These are phyloP conservation scores for Talaromyces sp. DNA, from an alignment of 2,329 filamentous ascomycete genomes.

Conservation along the genomic window DNA sequence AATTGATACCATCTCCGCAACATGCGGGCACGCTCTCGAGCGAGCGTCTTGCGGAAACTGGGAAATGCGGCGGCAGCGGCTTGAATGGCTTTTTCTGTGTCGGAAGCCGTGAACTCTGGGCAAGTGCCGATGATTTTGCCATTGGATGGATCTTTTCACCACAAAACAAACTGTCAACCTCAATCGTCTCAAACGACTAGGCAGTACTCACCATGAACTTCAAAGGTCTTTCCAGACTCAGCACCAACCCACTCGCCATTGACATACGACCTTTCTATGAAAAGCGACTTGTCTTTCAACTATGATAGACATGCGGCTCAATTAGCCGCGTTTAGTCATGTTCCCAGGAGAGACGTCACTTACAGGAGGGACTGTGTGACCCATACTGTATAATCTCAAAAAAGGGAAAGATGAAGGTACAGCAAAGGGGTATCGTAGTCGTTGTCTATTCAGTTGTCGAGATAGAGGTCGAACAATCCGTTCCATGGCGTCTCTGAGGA, in stretches of 20 bases:
- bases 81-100: conserved; percentile 77
- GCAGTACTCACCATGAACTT: conserved; percentile 63
- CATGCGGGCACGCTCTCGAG: conserved; percentile 60
- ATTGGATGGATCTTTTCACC: conserved; percentile 70
- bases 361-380: conserved; percentile 43
- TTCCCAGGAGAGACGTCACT: conserved; percentile 18
- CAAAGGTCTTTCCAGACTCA: conserved; percentile 85
- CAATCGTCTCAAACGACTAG: not conserved
- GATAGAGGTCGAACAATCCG: conserved; percentile 36
- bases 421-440: conserved; percentile 36
- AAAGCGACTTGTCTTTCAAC: conserved; percentile 75
- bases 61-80: conserved; percentile 73
- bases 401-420: conserved; percentile 32
- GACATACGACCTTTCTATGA: conserved; percentile 82
- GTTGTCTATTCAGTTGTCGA: conserved; percentile 37
- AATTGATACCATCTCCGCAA: conserved; percentile 67
- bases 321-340: not conserved
- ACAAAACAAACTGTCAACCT: not conserved
- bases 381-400: conserved; percentile 43
- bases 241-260: conserved; percentile 91
- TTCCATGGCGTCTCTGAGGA: conserved; percentile 31
- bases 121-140: conserved; percentile 76
- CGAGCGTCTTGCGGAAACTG: conserved; percentile 60
- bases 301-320: conserved; percentile 35
- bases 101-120: conserved; percentile 74